Evolutionary conservation across 2,329 filamentous ascomycete genomes (phyloP).

Genomic region (Cladobotryum mycophilum): DNA sequence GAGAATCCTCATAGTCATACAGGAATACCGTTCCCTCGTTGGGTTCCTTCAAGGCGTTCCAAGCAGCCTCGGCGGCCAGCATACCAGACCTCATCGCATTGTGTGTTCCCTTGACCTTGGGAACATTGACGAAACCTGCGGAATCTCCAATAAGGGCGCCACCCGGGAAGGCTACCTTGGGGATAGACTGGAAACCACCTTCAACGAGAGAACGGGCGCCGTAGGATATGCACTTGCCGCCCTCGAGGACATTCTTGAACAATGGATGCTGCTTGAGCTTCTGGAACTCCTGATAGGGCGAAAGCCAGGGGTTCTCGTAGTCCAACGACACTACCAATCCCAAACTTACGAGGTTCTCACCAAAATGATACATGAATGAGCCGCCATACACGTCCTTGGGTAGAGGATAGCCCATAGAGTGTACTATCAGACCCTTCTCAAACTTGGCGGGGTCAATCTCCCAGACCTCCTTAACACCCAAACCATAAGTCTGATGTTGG

Average conservation of each 20-base stretch:
- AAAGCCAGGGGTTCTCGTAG: slow-evolving; percentile 94
- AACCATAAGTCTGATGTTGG: slow-evolving; percentile 89
- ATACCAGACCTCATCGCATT: slow-evolving; percentile 97
- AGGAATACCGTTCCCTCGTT: slow-evolving; percentile 74
- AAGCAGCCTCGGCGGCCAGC: slow-evolving; percentile 88
- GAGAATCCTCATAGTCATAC: slow-evolving; percentile 85
- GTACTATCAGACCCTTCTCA: slow-evolving; percentile 73
- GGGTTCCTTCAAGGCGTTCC: slow-evolving; percentile 57
- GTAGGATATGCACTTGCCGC: slow-evolving; percentile 96
- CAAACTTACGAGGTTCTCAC: slow-evolving; percentile 89
- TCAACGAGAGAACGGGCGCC: slow-evolving; percentile 87
- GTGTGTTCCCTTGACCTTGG: slow-evolving; percentile 97
- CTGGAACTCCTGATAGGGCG: slow-evolving; percentile 93
- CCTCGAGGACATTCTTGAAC: slow-evolving; percentile 80
- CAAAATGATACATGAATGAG: slow-evolving; percentile 99
- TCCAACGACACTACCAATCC: slow-evolving; percentile 90
- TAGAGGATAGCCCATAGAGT: slow-evolving; percentile 90
- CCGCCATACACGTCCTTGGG: slow-evolving; percentile 88
- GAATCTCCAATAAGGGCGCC: slow-evolving; percentile 94
- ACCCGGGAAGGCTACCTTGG: slow-evolving; percentile 92
- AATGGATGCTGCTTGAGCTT: slow-evolving; percentile 98
- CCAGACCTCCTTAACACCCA: slow-evolving; percentile 97
- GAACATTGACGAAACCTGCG: slow-evolving; percentile 93
- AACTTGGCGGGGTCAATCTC: slow-evolving; percentile 93
- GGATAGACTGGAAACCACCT: slow-evolving; percentile 95